phyloP scores from a whole-genome alignment of 2,329 filamentous ascomycete species.

The Trichoderma gracile region DNA sequence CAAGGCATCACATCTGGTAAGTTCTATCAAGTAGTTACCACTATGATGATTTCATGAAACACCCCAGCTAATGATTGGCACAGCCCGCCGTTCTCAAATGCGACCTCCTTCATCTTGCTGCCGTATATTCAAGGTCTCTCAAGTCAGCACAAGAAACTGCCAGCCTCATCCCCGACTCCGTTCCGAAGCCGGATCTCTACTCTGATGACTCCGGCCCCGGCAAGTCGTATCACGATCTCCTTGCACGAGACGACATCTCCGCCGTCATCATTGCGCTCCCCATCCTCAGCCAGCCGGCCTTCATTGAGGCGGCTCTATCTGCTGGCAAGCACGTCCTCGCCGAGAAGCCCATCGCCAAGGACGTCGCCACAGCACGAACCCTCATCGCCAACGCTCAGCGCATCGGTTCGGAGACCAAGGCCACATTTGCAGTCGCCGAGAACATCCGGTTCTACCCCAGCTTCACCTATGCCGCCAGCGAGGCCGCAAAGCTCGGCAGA shows the following conservation, averaged over 20 bases:
- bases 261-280: conserved; percentile 63
- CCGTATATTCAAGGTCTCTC: conserved; percentile 65
- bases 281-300: conserved; percentile 60
- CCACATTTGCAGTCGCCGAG: conserved; percentile 65
- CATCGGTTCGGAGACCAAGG: conserved; percentile 33
- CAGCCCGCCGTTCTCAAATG: conserved; percentile 60
- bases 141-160: conserved; percentile 54
- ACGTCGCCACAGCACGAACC: conserved; percentile 48
- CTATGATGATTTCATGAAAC: background rate
- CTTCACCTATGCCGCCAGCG: conserved; percentile 54
- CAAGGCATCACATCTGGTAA: conserved; percentile 57
- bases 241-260: conserved; percentile 54
- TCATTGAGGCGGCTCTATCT: conserved; percentile 59
- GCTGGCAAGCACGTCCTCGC: conserved; percentile 70
- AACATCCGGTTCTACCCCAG: conserved; percentile 67
- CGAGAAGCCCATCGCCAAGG: conserved; percentile 68
- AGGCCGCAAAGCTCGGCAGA: conserved; percentile 37
- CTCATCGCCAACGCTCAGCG: conserved; percentile 42
- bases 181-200: conserved; percentile 52
- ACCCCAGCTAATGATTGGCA: background rate
- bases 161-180: conserved; percentile 39
- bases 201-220: conserved; percentile 53
- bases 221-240: conserved; percentile 52
- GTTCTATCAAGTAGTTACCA: background rate
- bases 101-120: conserved; percentile 56